A percentile compares a stretch with the other conserved stretches of the same genome.
Conservation (phyloP, 2,329 filamentous ascomycete genomes). For the Diaporthe australafricana region DNA sequence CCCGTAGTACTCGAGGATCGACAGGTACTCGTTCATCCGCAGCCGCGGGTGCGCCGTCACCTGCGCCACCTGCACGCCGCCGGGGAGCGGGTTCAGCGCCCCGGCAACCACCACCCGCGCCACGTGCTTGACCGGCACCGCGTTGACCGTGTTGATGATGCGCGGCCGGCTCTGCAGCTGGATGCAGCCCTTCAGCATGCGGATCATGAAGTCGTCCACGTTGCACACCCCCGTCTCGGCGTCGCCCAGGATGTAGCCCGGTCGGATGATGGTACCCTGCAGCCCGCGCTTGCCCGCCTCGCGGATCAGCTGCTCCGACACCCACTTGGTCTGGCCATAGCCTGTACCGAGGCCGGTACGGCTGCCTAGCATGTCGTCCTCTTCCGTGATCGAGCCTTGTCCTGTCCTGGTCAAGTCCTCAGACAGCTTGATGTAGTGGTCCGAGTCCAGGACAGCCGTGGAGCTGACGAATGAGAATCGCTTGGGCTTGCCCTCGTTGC, state of each 20-base stretch:
- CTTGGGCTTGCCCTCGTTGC: conserved; percentile 82
- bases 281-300: conserved; percentile 85
- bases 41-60: conserved; percentile 84
- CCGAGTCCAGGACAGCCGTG: conserved; percentile 83
- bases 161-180: conserved; percentile 80
- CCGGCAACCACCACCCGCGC: conserved; percentile 82
- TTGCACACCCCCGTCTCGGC: conserved; percentile 76
- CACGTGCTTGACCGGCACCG: conserved; percentile 88
- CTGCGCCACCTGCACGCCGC: conserved; percentile 72
- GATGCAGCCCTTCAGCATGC: conserved; percentile 87
- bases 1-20: conserved; percentile 76
- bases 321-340: conserved; percentile 95
- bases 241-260: conserved; percentile 88
- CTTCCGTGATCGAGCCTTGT: conserved; percentile 75
- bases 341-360: conserved; percentile 82
- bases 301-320: conserved; percentile 75
- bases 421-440: conserved; percentile 83
- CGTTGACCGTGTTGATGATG: conserved; percentile 89
- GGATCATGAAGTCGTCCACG: conserved; percentile 91
- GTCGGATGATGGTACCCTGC: conserved; percentile 79
- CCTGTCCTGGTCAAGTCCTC: conserved; percentile 70
- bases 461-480: conserved; percentile 84
- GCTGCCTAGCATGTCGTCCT: conserved; percentile 83
- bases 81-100: conserved; percentile 70
- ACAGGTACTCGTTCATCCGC: conserved; percentile 82